These are phyloP conservation scores for Boletus coccyginus DNA, from an alignment of 768 basidiomycete species.

Conservation along the genomic window DNA sequence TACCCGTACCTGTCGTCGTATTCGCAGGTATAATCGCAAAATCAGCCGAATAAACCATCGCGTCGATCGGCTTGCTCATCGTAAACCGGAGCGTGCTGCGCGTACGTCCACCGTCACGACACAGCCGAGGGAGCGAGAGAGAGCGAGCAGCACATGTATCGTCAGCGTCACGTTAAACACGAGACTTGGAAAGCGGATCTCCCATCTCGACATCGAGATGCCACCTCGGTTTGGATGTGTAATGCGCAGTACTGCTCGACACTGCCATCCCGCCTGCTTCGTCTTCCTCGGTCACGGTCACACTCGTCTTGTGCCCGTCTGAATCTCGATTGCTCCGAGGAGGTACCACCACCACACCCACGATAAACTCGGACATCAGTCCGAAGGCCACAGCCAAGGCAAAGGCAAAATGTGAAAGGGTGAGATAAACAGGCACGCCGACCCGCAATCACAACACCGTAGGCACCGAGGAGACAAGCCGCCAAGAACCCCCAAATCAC, in stretches of 20 bases:
- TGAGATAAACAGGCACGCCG: not conserved
- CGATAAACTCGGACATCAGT: conserved; percentile 9
- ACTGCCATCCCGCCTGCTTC: conserved; percentile 14
- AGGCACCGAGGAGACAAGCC: conserved; percentile 1
- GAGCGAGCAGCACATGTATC: not conserved
- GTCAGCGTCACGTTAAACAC: not conserved
- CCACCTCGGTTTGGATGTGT: not conserved
- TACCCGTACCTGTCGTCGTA: not conserved
- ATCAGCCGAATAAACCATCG: conserved; percentile 47
- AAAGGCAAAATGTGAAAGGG: not conserved
- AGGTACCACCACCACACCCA: conserved; percentile 1
- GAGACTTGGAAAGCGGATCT: not conserved
- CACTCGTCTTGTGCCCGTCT: not conserved
- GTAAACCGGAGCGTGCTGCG: conserved; percentile 34
- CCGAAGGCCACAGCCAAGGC: not conserved
- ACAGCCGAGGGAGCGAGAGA: not conserved
- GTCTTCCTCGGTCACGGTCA: conserved; percentile 7
- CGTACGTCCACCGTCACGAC: not conserved
- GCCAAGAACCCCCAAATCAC: not conserved
- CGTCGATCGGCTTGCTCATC: conserved; percentile 20
- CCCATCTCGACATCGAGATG: conserved; percentile 8
- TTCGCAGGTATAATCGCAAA: conserved; percentile 41
- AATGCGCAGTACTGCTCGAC: not conserved
- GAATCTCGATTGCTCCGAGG: conserved; percentile 22
- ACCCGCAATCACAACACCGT: not conserved